Base-by-base conservation (phyloP, 2,329 filamentous ascomycete species). In the Pseudopithomyces maydicus region DNA sequence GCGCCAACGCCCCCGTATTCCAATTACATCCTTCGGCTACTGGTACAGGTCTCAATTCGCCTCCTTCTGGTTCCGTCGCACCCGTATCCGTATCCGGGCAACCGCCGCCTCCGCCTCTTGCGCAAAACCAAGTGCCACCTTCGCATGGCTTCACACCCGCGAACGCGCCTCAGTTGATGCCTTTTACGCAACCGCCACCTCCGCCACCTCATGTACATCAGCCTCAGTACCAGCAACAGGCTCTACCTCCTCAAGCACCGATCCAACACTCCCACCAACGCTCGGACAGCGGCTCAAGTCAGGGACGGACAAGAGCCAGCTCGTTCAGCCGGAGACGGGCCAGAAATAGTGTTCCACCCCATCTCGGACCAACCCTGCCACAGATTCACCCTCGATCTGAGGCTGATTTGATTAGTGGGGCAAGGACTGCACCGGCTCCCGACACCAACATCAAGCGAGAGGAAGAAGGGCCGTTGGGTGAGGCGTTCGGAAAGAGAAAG, bases 1-100 rank as follows among this genome's bases (percentile, higher is more conserved):
- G 94, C 56, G 94, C 94, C 41, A 95, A 95, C 43, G 92, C 95
- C 36, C 88, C 90, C 7, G 92, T 94, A 1, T 97, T 97, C 77
- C 83, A 88, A 69, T 80, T 81, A 33, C 70, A 75, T 55, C 70
- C 71, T 32, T 75, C 73, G 50, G 73, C 73, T 50, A 75, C 73
- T 44, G 73, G 71, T 49, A 75, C 71, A 15, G 69, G 68, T 39
- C 65, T 67, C 39, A 65, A 64, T 56, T 74, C 72, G 15, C 72
- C 71, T 42, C 72, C 69, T 29, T 62, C 70, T 43, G 59, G 61
- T 36, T 63, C 67, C 48, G 63, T 58, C 29, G 55, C 63, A 36
- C 71, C 68, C n/a, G 66, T 66, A 12, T 62, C 64, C 10, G 36
- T 52, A 15, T 42, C 52, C 8, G 55, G 55, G 7, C 50, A 52